Conservation (phyloP, 202 grass and related monocot species). For the Carex arenaria region DNA sequence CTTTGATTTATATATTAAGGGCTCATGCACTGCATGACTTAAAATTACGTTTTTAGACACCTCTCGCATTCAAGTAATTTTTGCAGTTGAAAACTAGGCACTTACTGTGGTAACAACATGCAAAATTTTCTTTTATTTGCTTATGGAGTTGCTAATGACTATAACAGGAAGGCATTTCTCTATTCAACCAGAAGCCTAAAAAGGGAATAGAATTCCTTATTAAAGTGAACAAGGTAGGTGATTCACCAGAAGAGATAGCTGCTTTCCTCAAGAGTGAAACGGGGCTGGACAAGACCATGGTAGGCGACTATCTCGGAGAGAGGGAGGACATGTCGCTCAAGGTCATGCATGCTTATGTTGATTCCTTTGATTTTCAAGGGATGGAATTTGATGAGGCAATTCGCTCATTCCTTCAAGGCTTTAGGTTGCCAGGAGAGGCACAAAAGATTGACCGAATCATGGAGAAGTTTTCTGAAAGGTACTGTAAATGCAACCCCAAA, state of each 20-base stretch:
- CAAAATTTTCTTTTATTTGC: constrained; percentile 21
- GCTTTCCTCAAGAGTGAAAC: constrained; percentile 81
- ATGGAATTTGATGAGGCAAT: constrained; percentile 98
- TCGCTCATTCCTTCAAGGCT: constrained; percentile 84
- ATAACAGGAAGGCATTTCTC: constrained; percentile 88
- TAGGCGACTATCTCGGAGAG: constrained; percentile 98
- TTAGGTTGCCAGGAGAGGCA: constrained; percentile 96
- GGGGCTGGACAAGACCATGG: constrained; percentile 94
- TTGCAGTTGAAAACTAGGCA: constrained; percentile 14
- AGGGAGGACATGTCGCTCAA: constrained; percentile 91
- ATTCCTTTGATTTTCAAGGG: constrained; percentile 95
- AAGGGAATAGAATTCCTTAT: constrained; percentile 96
- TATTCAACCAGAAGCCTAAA: constrained; percentile 96
- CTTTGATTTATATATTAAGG: background rate
- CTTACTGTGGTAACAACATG: background rate
- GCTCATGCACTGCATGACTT: background rate
- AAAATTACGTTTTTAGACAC: background rate
- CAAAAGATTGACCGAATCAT: constrained; percentile 98
- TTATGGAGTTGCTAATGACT: constrained; percentile 31
- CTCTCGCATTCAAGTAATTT: background rate
- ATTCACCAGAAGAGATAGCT: constrained; percentile 81
- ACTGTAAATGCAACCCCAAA: constrained; percentile 95
- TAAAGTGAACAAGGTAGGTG: constrained; percentile 82
- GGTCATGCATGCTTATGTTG: constrained; percentile 99
- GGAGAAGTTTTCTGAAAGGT: constrained; percentile 98